Conservation (phyloP, 2,329 filamentous ascomycete genomes). For the Pseudohalonectria lignicola region DNA sequence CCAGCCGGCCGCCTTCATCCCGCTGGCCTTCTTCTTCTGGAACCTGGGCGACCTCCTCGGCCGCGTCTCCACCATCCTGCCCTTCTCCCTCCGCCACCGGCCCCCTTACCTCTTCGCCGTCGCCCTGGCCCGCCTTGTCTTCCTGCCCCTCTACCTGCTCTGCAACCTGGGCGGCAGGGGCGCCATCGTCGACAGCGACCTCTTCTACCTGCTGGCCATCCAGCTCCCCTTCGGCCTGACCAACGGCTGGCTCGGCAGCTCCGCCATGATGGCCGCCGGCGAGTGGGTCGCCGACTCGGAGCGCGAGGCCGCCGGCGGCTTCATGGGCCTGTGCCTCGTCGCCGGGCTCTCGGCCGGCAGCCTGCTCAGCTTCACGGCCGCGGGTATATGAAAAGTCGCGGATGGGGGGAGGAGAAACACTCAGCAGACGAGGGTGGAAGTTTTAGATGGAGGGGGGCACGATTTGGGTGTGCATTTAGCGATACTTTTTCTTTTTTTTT, state of each 20-base stretch:
- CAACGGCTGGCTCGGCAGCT: constrained; percentile 79
- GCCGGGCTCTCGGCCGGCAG: constrained; percentile 77
- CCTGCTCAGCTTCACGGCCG: constrained; percentile 71
- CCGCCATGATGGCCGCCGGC: constrained; percentile 82
- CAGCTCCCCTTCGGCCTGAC: constrained; percentile 75
- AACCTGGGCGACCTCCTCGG: constrained; percentile 79
- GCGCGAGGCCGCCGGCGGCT: constrained; percentile 78
- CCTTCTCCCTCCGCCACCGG: constrained; percentile 44
- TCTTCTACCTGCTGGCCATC: constrained; percentile 78
- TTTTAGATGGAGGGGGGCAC: too few species aligned
- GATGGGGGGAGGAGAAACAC: too few species aligned
- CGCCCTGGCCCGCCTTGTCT: constrained; percentile 52
- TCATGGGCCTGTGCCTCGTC: constrained; percentile 89
- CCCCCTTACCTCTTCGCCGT: constrained; percentile 59
- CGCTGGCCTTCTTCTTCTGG: constrained; percentile 86
- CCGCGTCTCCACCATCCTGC: constrained; percentile 54
- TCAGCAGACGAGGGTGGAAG: too few species aligned
- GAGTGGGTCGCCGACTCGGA: constrained; percentile 76
- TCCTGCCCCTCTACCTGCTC: constrained; percentile 76
- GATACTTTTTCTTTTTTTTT: too few species aligned
- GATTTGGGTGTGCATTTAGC: too few species aligned
- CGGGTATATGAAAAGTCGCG: constrained; percentile 36
- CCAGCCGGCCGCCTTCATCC: constrained; percentile 70
- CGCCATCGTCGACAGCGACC: constrained; percentile 64
- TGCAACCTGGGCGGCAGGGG: constrained; percentile 79